A percentile compares a stretch with the other conserved stretches of the same genome.
These are phyloP conservation scores for Myxozyma nipponensis DNA, from an alignment of 805 yeast genomes.

Conservation along the genomic window DNA sequence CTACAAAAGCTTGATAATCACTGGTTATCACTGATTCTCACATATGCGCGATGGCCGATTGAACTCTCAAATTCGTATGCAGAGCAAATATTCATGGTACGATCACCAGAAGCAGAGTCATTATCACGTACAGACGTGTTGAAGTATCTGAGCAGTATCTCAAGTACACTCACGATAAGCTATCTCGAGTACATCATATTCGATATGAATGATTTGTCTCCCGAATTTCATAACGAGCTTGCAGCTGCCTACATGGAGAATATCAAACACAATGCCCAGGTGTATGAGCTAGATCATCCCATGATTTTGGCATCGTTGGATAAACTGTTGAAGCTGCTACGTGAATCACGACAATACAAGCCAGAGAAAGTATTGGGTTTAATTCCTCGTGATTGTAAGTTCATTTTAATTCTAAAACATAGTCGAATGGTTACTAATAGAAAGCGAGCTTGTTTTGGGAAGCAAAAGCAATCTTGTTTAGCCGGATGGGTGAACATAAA, in stretches of 20 bases:
- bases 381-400: conserved; percentile 29
- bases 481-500: conserved; percentile 56
- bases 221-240: conserved; percentile 44
- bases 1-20: conserved; percentile 52
- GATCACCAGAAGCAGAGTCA: conserved; percentile 55
- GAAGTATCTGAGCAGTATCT: conserved; percentile 44
- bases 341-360: conserved; percentile 39
- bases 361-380: conserved; percentile 39
- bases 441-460: conserved; percentile 33
- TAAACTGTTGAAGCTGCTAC: conserved; percentile 40
- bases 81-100: conserved; percentile 53
- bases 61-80: conserved; percentile 40
- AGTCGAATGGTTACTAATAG: neutral
- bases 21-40: conserved; percentile 52
- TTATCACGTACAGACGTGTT: conserved; percentile 54
- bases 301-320: conserved; percentile 25
- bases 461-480: conserved; percentile 55
- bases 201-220: conserved; percentile 40
- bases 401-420: conserved; percentile 11
- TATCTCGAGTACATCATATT: conserved; percentile 54
- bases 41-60: conserved; percentile 54
- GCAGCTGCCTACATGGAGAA: conserved; percentile 44
- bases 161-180: conserved; percentile 36
- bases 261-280: conserved; percentile 29
- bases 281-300: conserved; percentile 14